Conservation (phyloP, 257 asterid genomes). For the Striga asiatica region DNA sequence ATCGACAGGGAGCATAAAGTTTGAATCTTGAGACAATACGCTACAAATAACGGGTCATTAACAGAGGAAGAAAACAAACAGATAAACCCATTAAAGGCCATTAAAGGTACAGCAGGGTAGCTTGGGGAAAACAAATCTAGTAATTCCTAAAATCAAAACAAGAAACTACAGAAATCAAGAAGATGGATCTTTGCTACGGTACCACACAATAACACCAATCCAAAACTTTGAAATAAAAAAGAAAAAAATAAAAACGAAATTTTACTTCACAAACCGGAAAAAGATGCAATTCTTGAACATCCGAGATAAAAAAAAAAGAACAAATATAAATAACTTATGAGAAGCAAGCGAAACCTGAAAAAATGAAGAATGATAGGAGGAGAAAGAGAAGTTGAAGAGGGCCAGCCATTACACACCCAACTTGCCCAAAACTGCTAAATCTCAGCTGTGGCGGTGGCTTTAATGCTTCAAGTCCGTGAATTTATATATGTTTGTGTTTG, state of each 20-base stretch:
- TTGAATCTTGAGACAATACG: not conserved
- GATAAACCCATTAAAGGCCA: not conserved
- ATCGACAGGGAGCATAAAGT: not conserved
- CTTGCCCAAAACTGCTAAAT: constrained; percentile 31
- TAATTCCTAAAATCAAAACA: too few species aligned
- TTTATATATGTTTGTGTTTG: not conserved
- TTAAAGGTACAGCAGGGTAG: too few species aligned
- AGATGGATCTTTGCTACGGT: not conserved
- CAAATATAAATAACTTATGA: too few species aligned
- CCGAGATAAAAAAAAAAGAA: not conserved
- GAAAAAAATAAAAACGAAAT: not conserved
- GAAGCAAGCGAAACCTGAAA: constrained; percentile 70
- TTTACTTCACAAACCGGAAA: not conserved
- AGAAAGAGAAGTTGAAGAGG: constrained; percentile 22
- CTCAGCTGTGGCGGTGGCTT: constrained; percentile 31
- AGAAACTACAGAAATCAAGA: not conserved
- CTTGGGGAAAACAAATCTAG: too few species aligned
- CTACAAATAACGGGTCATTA: not conserved
- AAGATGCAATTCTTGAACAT: not conserved
- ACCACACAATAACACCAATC: not conserved
- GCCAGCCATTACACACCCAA: constrained; percentile 63
- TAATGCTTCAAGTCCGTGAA: not conserved
- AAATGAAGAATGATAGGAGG: constrained; percentile 25
- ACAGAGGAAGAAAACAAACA: not conserved
- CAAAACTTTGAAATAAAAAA: not conserved